phyloP scores from a whole-genome alignment of 1,284 basidiomycete species.

The Puccinia coronata region DNA sequence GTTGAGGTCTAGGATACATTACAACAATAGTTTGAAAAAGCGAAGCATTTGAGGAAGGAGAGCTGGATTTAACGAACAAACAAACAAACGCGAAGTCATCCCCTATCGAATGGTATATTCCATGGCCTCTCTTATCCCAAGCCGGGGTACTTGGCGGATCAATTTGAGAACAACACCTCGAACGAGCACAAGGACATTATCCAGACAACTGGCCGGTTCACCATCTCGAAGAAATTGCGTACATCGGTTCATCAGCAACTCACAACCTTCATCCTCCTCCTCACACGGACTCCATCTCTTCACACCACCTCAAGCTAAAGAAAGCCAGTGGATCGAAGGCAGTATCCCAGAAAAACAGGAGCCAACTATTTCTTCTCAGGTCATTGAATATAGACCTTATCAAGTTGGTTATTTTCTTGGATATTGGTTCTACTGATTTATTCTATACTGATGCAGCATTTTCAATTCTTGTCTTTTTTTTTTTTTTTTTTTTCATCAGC shows the following conservation, averaged over 20 bases:
- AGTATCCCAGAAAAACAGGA: background rate
- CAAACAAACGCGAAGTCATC: background rate
- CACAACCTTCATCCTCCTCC: background rate
- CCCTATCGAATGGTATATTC: background rate
- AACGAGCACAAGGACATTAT: background rate
- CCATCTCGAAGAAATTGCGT: background rate
- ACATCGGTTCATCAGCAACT: background rate
- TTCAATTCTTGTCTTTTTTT: conserved; percentile 59
- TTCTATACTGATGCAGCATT: background rate
- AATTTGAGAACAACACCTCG: background rate
- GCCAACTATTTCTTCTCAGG: background rate
- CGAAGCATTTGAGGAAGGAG: background rate
- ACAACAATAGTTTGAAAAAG: background rate
- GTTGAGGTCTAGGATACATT: no score
- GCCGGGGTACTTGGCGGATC: background rate
- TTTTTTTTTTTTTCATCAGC: conserved; percentile 65
- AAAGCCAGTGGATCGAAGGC: background rate
- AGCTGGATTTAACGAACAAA: background rate
- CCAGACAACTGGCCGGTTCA: background rate
- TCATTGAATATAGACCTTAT: conserved; percentile 29
- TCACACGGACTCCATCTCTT: background rate
- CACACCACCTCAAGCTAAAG: background rate
- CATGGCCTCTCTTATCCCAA: background rate
- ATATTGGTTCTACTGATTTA: background rate
- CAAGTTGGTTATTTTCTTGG: background rate